Percentiles rank a stretch among this genome's conserved stretches.
These are phyloP conservation scores for Trichoderma koningii DNA, from an alignment of 2,329 filamentous ascomycete genomes.

Conservation along the genomic window DNA sequence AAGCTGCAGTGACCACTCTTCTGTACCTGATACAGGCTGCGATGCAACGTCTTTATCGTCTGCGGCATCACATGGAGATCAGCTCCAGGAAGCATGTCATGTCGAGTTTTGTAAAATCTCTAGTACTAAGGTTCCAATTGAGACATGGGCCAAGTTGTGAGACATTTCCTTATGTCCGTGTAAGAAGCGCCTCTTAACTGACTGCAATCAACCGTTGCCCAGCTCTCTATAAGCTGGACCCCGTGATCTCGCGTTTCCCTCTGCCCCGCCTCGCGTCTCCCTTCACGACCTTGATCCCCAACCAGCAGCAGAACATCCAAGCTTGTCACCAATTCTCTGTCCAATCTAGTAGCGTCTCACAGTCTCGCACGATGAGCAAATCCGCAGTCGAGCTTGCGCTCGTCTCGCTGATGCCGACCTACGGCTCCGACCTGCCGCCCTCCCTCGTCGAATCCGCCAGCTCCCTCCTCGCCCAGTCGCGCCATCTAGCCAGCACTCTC, in stretches of 20 bases:
- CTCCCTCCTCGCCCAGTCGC: slow-evolving; percentile 78
- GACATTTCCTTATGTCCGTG: too few species aligned
- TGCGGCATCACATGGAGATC: too few species aligned
- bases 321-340: too few species aligned
- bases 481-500: slow-evolving; percentile 72
- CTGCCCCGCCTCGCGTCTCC: slow-evolving; percentile 17
- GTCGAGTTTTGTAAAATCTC: too few species aligned
- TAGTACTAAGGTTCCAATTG: too few species aligned
- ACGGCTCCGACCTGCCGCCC: slow-evolving; percentile 66
- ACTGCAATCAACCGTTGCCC: background rate
- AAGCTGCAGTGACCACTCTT: background rate
- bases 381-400: slow-evolving; percentile 70
- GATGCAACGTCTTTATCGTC: too few species aligned
- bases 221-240: background rate
- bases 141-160: too few species aligned
- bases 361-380: slow-evolving; percentile 63
- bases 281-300: background rate
- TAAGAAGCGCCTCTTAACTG: too few species aligned
- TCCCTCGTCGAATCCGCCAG: slow-evolving; percentile 71
- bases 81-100: too few species aligned
- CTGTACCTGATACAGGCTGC: too few species aligned
- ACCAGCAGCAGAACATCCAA: background rate
- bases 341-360: too few species aligned
- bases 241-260: slow-evolving; percentile 26
- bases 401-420: slow-evolving; percentile 71